Evolutionary conservation across 1,139 yeast genomes (phyloP), one percentile per base, ranked within the genome.

Genomic region (Arxiozyma heterogenica): DNA sequence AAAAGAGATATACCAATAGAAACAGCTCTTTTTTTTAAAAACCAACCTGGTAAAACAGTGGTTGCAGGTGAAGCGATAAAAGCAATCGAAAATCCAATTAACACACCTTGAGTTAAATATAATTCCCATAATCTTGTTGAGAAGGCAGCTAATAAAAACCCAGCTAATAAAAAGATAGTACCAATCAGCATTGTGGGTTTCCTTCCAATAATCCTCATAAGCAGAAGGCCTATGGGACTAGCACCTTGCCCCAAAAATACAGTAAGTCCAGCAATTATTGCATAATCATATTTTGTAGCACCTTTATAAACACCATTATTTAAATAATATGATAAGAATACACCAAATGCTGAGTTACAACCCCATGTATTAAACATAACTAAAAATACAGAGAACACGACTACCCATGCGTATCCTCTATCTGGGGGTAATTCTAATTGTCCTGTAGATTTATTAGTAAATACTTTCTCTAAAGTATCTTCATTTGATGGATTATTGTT

Each of bases 301-400:
- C 81, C 86, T 0, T 79, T 76, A 58, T 83, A 84, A 1, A 73
- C 69, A 50, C 77, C 67, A 46, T 73, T 62, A 18, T 73, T 64
- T 25, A 82, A 64, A 64, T 83, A 86, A 62, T 73, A 82, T 42
- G 80, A 76, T 41, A 86, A 69, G 61, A 80, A 84, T 4, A 86
- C 84, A 50, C 93, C 91, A 63, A 77, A 86, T 0, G 81, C 78
- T 5, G 87, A 79, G 62, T 83, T 84, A 49, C 83, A 74, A 23
- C 95, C 95, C 95, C 95, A 86, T 1, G 90, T 79, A 38, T 81
- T 71, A 57, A 81, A 76, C 60, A 78, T 76, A 49, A 82, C 73
- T 34, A 77, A 62, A 66, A 80, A 73, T 0, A 79, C 79, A 59
- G 85, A 78, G 1, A 77, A 53, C 0, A 83, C 81, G 53, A 83